A percentile compares a stretch with the other conserved stretches of the same genome.
Evolutionary conservation across 345 rosid genomes (phyloP).

Genomic region (Eutrema heterophyllum): DNA sequence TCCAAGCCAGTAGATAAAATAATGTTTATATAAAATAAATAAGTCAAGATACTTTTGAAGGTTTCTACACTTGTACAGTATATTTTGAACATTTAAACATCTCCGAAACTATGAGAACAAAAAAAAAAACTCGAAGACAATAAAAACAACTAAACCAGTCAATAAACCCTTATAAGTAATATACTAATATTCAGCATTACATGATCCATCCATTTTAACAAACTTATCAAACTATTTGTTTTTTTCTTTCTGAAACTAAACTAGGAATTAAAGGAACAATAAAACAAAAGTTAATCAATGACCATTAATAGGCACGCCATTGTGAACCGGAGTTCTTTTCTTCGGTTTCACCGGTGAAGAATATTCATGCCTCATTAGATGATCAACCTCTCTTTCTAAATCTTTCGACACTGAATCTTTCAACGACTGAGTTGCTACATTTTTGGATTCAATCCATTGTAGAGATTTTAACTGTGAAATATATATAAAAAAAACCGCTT

Average conservation of each 20-base stretch:
- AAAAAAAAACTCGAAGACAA: background rate
- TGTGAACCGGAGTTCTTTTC: slow-evolving; percentile 30
- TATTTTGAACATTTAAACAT: background rate
- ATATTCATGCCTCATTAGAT: slow-evolving; percentile 20
- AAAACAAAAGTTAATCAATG: slow-evolving; percentile 6
- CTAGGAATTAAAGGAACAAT: background rate
- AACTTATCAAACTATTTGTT: background rate
- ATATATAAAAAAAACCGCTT: background rate
- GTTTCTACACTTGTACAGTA: too few species aligned
- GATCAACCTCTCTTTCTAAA: slow-evolving; percentile 12
- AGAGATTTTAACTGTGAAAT: background rate
- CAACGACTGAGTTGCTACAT: background rate
- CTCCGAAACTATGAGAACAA: background rate
- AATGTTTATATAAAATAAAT: background rate
- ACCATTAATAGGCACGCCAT: background rate
- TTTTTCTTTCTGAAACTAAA: too few species aligned
- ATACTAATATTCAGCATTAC: background rate
- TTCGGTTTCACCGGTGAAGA: slow-evolving; percentile 12
- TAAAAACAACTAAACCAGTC: background rate
- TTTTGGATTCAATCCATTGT: background rate
- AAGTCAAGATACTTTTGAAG: too few species aligned
- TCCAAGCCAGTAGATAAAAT: background rate
- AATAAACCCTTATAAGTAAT: background rate
- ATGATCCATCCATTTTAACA: background rate
- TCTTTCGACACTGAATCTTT: background rate